These are phyloP conservation scores for Whalleya microplaca DNA, from an alignment of 2,329 filamentous ascomycete species.

Conservation along the genomic window DNA sequence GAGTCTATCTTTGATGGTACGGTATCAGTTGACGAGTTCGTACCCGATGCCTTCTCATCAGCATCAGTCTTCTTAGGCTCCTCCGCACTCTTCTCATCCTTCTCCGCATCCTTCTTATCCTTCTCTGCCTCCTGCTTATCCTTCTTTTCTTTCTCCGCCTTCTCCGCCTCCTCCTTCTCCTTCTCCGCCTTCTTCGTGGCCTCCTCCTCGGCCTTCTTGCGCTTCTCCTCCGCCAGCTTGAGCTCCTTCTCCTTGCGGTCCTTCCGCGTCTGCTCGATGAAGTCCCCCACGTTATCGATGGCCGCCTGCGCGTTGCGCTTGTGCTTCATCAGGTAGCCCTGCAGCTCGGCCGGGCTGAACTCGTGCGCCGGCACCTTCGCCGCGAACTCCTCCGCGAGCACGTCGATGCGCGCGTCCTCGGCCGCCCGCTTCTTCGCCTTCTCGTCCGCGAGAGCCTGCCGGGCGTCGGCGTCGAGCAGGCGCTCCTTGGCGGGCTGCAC, in stretches of 20 bases:
- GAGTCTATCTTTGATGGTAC: background rate
- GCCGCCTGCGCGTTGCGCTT: constrained; percentile 56
- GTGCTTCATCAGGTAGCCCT: constrained; percentile 60
- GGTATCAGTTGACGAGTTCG: constrained; percentile 39
- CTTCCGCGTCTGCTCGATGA: constrained; percentile 53
- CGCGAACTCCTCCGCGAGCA: constrained; percentile 54
- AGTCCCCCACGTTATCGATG: constrained; percentile 50
- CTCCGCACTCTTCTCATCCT: constrained; percentile 40
- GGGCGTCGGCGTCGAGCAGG: constrained; percentile 37
- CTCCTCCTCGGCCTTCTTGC: constrained; percentile 33
- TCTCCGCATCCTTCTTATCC: constrained; percentile 44
- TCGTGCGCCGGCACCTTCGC: constrained; percentile 55
- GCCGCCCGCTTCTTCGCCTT: constrained; percentile 39
- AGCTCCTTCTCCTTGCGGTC: constrained; percentile 41
- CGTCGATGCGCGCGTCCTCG: constrained; percentile 46
- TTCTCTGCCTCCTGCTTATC: constrained; percentile 39
- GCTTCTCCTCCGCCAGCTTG: constrained; percentile 38
- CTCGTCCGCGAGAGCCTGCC: constrained; percentile 31
- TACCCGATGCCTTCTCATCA: constrained; percentile 26
- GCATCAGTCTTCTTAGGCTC: constrained; percentile 23
- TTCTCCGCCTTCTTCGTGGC: constrained; percentile 48
- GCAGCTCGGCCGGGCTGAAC: constrained; percentile 65
- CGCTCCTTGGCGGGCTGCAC: constrained; percentile 26
- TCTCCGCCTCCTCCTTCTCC: constrained; percentile 46
- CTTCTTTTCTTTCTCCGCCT: constrained; percentile 41